Evolutionary conservation across 495 filamentous ascomycete species (phyloP), one percentile per base, ranked within the genome.

Genomic region (Penicillium simplicissimum): DNA sequence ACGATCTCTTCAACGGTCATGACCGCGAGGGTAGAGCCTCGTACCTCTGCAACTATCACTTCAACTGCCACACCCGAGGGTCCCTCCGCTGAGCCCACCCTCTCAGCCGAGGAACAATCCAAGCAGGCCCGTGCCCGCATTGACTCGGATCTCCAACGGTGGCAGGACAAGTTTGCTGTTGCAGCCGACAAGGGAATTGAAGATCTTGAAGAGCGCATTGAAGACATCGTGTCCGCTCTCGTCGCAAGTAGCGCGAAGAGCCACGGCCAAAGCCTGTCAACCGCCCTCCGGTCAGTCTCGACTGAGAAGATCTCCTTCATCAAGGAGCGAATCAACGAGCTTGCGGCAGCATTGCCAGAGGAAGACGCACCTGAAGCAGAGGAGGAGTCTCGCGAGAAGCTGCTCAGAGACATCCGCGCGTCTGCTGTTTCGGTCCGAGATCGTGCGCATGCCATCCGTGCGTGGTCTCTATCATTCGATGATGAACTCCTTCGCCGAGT

Each of bases 141-240:
- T 56, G 82, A 86, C 8, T 84, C 86, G 15, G 96, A 98, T 72
- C 82, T 99, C 38, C 76, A 84, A 51, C 77, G 81, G 38, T 98
- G 93, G 92, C 87, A 96, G 72, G 82, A 84, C 42, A 92, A 95
- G 64, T 98, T 97, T 72, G 81, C 88, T 23, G 85, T 85, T 58
- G 91, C 91, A 8, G 90, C 89, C 21, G 88, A 93, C 51, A 90
- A 93, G 67, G 92, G 91, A 8, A 81, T 90, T 33, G 86, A 88
- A 52, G 87, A 90, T 65, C 81, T 93, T 10, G 79, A 85, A 56
- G 76, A 81, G 9, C 81, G 85, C n/a, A 81, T 93, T n/a, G 81
- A 82, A 31, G 89, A 96, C 62, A 93, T 99, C 58, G 87, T 92
- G 25, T 79, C 84, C 1, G 83, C 84, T n/a, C 84, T 94, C 42